phyloP scores from a whole-genome alignment of 768 basidiomycete genomes.

The Amanita brunnescens region DNA sequence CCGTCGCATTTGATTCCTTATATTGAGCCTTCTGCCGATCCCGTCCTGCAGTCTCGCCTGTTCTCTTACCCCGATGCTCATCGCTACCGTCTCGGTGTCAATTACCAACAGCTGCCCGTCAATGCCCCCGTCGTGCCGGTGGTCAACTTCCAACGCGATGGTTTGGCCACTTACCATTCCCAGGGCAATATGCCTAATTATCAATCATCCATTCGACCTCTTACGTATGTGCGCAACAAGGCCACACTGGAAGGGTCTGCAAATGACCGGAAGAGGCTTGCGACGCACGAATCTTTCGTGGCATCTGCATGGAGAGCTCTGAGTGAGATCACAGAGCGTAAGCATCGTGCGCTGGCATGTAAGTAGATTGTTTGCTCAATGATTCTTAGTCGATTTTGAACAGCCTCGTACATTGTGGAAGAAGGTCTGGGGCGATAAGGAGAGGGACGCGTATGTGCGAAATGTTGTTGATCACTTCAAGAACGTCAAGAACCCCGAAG shows the following conservation, averaged over 20 bases:
- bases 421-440: constrained; percentile 57
- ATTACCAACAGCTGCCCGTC: constrained; percentile 83
- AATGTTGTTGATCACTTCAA: constrained; percentile 62
- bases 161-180: constrained; percentile 54
- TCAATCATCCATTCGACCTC: constrained; percentile 65
- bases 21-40: constrained; percentile 85
- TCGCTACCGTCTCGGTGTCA: constrained; percentile 72
- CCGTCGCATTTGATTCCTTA: constrained; percentile 85
- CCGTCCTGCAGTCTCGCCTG: constrained; percentile 87
- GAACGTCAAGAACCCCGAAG: constrained; percentile 46
- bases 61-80: constrained; percentile 94
- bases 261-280: constrained; percentile 31
- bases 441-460: constrained; percentile 51
- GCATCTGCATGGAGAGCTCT: constrained; percentile 62
- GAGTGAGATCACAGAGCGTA: constrained; percentile 73
- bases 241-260: constrained; percentile 34
- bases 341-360: constrained; percentile 17
- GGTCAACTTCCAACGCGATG: constrained; percentile 92
- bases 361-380: neutral
- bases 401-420: constrained; percentile 66
- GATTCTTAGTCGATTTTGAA: constrained; percentile 65
- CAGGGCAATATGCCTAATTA: constrained; percentile 87
- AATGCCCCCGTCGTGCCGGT: constrained; percentile 69
- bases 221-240: constrained; percentile 48
- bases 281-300: constrained; percentile 67